These are phyloP conservation scores for Piloderma croceum DNA, from an alignment of 768 basidiomycete species.

Conservation along the genomic window DNA sequence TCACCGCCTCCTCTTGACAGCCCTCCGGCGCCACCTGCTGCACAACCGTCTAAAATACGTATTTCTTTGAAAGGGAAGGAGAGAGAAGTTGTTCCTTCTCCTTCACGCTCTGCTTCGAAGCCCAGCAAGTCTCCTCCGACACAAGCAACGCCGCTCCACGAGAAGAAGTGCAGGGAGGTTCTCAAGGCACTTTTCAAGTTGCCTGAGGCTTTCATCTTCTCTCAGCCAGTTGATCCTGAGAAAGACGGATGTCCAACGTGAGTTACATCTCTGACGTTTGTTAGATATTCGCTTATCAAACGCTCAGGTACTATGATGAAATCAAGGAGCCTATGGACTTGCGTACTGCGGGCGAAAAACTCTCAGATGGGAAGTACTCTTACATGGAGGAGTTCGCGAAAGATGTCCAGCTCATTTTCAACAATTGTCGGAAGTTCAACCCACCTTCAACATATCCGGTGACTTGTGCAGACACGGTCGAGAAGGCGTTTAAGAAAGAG, in stretches of 20 bases:
- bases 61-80: slow-evolving; percentile 70
- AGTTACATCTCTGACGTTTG: slow-evolving; percentile 25
- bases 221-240: slow-evolving; percentile 77
- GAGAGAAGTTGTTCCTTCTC: slow-evolving; percentile 40
- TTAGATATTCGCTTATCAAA: slow-evolving; percentile 5
- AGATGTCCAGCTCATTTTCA: slow-evolving; percentile 79
- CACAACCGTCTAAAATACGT: slow-evolving; percentile 31
- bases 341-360: slow-evolving; percentile 67
- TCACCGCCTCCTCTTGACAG: slow-evolving; percentile 13
- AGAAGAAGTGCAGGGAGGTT: slow-evolving; percentile 78
- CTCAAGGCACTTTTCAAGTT: slow-evolving; percentile 54
- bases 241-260: slow-evolving; percentile 88
- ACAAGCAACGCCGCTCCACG: slow-evolving; percentile 53
- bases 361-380: slow-evolving; percentile 61
- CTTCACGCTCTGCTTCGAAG: slow-evolving; percentile 33
- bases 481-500: slow-evolving; percentile 75
- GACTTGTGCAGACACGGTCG: slow-evolving; percentile 65
- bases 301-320: slow-evolving; percentile 68
- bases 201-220: slow-evolving; percentile 69
- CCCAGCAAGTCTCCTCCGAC: slow-evolving; percentile 32
- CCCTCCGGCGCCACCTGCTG: slow-evolving; percentile 17
- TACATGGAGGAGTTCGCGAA: slow-evolving; percentile 78
- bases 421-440: slow-evolving; percentile 92
- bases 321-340: slow-evolving; percentile 94
- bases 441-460: slow-evolving; percentile 72